These are phyloP conservation scores for Sarocladiaceae sp. DNA, from an alignment of 2,329 filamentous ascomycete species.

Conservation along the genomic window DNA sequence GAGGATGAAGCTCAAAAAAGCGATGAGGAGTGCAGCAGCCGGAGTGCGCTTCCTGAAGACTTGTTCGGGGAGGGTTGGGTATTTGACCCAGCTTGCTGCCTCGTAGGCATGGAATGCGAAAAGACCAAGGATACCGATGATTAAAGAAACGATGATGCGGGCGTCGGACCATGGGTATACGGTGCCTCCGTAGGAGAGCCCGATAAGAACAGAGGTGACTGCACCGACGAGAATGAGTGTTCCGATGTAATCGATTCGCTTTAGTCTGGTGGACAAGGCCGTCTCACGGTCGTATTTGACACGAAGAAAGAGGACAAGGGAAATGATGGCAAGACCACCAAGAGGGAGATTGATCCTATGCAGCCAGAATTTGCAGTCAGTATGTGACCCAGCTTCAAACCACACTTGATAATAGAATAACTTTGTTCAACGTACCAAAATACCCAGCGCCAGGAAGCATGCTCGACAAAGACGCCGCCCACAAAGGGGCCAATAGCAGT, in stretches of 20 bases:
- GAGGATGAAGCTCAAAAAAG: neutral
- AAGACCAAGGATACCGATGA: slow-evolving; percentile 31
- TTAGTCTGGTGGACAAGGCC: no score
- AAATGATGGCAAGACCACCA: slow-evolving; percentile 16
- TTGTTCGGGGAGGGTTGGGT: slow-evolving; percentile 33
- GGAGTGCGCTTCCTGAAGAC: slow-evolving; percentile 38
- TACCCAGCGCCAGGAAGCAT: slow-evolving; percentile 37
- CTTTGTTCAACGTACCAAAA: neutral
- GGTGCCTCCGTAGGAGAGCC: slow-evolving; percentile 37
- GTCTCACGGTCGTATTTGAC: slow-evolving; percentile 13
- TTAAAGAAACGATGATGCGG: slow-evolving; percentile 35
- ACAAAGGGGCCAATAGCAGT: slow-evolving; percentile 35
- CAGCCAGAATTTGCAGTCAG: neutral
- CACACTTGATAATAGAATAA: neutral
- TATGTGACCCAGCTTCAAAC: neutral
- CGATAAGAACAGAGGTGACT: slow-evolving; percentile 35
- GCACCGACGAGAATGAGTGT: slow-evolving; percentile 19
- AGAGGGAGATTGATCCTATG: slow-evolving; percentile 29
- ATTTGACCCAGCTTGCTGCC: slow-evolving; percentile 14
- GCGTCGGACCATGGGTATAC: slow-evolving; percentile 21
- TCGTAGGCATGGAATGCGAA: slow-evolving; percentile 30
- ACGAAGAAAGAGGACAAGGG: slow-evolving; percentile 17
- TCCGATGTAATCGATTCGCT: slow-evolving; percentile 31
- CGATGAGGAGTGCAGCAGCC: neutral
- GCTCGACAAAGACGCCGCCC: slow-evolving; percentile 36